Evolutionary conservation across 169 alveolate species (phyloP).

Genomic region (Plasmodium relictum): DNA sequence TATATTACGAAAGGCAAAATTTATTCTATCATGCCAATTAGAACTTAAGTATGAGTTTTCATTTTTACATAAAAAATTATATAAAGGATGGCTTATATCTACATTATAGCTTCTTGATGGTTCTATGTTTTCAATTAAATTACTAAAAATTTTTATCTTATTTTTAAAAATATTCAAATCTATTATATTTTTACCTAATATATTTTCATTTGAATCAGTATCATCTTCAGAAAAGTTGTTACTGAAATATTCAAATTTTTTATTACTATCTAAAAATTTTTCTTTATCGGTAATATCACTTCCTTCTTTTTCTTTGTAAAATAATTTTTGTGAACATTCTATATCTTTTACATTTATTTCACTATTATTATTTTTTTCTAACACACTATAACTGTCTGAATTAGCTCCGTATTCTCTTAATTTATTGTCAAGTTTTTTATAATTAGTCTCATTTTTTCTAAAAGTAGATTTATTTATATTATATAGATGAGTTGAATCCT

Average conservation of each 20-base stretch:
- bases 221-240: background rate
- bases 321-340: constrained; percentile 1
- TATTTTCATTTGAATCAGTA: background rate
- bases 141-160: constrained; percentile 32
- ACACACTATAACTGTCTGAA: background rate
- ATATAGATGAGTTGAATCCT: background rate
- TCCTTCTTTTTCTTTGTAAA: background rate
- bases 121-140: constrained; percentile 29
- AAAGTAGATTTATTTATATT: background rate
- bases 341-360: background rate
- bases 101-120: constrained; percentile 59
- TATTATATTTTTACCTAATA: background rate
- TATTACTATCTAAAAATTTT: background rate
- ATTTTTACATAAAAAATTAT: constrained; percentile 52
- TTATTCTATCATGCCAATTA: constrained; percentile 77
- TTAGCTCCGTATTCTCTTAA: background rate
- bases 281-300: background rate
- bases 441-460: background rate
- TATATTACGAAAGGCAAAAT: constrained; percentile 73
- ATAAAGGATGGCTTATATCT: constrained; percentile 63
- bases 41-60: constrained; percentile 71
- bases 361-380: background rate
- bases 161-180: background rate
- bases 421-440: background rate
- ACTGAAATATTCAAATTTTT: background rate